A percentile compares a stretch with the other conserved stretches of the same genome.
These are phyloP conservation scores for Irpex sp. DNA, from an alignment of 1,284 basidiomycete genomes.

Conservation along the genomic window DNA sequence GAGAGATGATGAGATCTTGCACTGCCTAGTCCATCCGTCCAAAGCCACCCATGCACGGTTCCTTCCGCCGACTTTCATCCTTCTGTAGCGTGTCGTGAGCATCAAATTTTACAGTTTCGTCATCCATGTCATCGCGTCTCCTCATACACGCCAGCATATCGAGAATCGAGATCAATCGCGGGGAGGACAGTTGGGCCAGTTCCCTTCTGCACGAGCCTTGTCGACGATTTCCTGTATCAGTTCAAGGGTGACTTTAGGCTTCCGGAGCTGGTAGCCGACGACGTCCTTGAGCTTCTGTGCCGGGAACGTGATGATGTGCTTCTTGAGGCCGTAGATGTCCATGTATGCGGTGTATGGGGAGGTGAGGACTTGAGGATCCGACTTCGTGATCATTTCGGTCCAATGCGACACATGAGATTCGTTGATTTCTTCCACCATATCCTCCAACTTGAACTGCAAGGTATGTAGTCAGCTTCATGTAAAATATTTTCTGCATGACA, in stretches of 20 bases:
- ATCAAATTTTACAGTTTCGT: not conserved
- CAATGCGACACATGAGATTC: slow-evolving; percentile 84
- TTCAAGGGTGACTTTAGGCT: slow-evolving; percentile 62
- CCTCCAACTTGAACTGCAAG: slow-evolving; percentile 53
- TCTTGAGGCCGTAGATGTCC: slow-evolving; percentile 69
- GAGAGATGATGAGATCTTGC: not conserved
- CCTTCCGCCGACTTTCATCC: not conserved
- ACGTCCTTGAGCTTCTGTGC: slow-evolving; percentile 73
- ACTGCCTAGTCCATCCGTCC: not conserved
- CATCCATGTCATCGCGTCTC: not conserved
- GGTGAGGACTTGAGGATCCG: slow-evolving; percentile 72
- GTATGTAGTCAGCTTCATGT: not conserved
- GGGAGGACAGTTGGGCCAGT: slow-evolving; percentile 51
- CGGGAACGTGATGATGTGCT: slow-evolving; percentile 61
- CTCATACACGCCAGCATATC: too few species aligned
- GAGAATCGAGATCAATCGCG: not conserved
- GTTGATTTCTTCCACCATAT: slow-evolving; percentile 83
- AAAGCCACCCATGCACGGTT: not conserved
- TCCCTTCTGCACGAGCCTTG: slow-evolving; percentile 74
- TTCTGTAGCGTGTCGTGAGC: not conserved
- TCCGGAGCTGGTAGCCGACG: slow-evolving; percentile 65
- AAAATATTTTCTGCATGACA: slow-evolving; percentile 14
- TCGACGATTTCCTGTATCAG: slow-evolving; percentile 71
- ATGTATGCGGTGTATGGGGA: slow-evolving; percentile 82
- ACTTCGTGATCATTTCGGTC: slow-evolving; percentile 77